Conservation (phyloP, 495 filamentous ascomycete genomes). For the Parmelia sp. region DNA sequence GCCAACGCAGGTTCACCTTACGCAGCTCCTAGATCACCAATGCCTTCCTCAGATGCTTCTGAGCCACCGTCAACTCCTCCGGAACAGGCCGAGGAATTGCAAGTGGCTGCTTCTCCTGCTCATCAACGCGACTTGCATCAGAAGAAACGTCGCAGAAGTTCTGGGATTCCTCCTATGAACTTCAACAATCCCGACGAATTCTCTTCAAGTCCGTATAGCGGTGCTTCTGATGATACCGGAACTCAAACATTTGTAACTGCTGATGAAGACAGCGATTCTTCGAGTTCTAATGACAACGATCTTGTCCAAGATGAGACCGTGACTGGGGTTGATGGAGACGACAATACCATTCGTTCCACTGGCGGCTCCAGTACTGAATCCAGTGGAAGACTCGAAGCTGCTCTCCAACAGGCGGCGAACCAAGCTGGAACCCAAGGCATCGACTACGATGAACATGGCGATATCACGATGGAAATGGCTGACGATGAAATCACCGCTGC, state of each 20-base stretch:
- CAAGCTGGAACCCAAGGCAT: slow-evolving; percentile 61
- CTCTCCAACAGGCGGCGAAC: slow-evolving; percentile 66
- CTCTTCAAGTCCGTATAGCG: slow-evolving; percentile 74
- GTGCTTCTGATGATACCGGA: slow-evolving; percentile 55
- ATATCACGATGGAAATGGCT: slow-evolving; percentile 66
- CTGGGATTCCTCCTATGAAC: slow-evolving; percentile 53
- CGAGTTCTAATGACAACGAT: slow-evolving; percentile 46
- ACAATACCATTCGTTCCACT: slow-evolving; percentile 55
- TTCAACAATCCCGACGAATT: slow-evolving; percentile 60
- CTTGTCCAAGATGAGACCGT: slow-evolving; percentile 64
- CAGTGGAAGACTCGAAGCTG: slow-evolving; percentile 65
- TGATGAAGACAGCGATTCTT: slow-evolving; percentile 43
- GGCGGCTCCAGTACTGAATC: slow-evolving; percentile 55
- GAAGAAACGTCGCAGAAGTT: slow-evolving; percentile 58
- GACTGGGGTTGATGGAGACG: slow-evolving; percentile 60
- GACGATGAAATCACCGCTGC: slow-evolving; percentile 74
- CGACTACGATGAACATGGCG: slow-evolving; percentile 50
- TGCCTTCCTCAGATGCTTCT: slow-evolving; percentile 41
- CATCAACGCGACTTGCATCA: slow-evolving; percentile 63
- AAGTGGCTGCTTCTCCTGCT: slow-evolving; percentile 59
- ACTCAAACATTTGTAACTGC: slow-evolving; percentile 43
- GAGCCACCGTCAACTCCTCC: slow-evolving; percentile 63
- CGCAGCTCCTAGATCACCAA: slow-evolving; percentile 37
- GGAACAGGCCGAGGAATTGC: slow-evolving; percentile 52
- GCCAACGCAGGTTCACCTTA: slow-evolving; percentile 40